Conservation (phyloP, 805 yeast species). For the Yarrowia keelungensis region DNA sequence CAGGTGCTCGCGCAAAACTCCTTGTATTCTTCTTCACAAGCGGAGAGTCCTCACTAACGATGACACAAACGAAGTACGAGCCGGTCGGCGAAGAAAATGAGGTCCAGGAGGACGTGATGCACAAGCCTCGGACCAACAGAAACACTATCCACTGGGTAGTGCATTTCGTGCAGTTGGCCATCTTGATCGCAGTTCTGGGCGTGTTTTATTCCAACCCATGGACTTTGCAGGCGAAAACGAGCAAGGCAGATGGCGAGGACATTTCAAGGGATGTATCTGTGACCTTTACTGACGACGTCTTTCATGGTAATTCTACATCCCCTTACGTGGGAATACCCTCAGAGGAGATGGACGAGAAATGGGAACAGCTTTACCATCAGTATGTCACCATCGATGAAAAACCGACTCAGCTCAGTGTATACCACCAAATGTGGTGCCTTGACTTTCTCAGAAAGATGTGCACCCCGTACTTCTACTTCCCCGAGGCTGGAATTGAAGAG, state of each 20-base stretch:
- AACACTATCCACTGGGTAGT: constrained; percentile 28
- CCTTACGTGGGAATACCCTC: constrained; percentile 12
- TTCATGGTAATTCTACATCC: constrained; percentile 11
- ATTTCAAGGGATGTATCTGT: background rate
- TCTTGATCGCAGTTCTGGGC: constrained; percentile 6
- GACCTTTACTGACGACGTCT: constrained; percentile 24
- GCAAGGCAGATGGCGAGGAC: background rate
- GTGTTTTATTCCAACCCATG: constrained; percentile 16
- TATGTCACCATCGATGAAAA: background rate
- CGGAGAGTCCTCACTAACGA: background rate
- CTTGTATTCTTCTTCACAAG: background rate
- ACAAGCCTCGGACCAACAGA: background rate
- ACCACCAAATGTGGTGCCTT: constrained; percentile 28
- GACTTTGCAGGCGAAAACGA: background rate
- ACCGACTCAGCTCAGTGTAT: constrained; percentile 11
- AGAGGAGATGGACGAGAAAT: constrained; percentile 1
- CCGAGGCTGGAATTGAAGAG: constrained; percentile 9
- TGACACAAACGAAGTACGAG: constrained; percentile 26
- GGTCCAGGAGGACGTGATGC: background rate
- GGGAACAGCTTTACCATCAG: constrained; percentile 16
- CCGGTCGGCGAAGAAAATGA: constrained; percentile 17
- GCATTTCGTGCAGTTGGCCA: constrained; percentile 22
- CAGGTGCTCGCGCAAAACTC: background rate
- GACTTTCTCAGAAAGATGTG: constrained; percentile 17
- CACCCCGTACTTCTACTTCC: constrained; percentile 17